These are phyloP conservation scores for Stylonectria norvegica DNA, from an alignment of 2,329 filamentous ascomycete genomes.

Conservation along the genomic window DNA sequence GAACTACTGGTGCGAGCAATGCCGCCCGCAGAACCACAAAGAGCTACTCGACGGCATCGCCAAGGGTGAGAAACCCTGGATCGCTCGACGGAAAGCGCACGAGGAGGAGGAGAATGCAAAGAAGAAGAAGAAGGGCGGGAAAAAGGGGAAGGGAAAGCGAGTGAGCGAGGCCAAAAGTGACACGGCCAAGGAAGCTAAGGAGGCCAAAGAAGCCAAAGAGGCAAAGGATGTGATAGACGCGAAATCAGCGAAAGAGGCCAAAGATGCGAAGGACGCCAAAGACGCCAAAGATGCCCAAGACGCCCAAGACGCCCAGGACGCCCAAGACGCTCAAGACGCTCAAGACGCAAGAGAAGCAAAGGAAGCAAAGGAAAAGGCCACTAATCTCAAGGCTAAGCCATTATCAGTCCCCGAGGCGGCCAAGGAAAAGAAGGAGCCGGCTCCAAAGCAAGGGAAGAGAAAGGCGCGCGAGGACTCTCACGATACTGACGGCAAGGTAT, in stretches of 20 bases:
- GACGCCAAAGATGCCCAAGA: no score
- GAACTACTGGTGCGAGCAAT: conserved; percentile 90
- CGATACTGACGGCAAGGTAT: conserved; percentile 50
- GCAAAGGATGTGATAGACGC: no score
- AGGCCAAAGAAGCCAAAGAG: no score
- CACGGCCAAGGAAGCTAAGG: conserved; percentile 40
- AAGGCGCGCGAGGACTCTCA: conserved; percentile 57
- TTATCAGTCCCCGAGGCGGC: conserved; percentile 41
- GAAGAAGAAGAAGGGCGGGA: conserved; percentile 56
- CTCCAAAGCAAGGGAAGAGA: conserved; percentile 49
- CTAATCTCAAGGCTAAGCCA: conserved; percentile 32
- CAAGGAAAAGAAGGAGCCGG: conserved; percentile 48
- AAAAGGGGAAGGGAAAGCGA: conserved; percentile 63
- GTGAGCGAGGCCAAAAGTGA: conserved; percentile 65
- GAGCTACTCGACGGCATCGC: conserved; percentile 74
- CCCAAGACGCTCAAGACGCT: no score
- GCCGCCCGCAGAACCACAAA: conserved; percentile 78
- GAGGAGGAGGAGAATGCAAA: conserved; percentile 59
- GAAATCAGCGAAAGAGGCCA: no score
- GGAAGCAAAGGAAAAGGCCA: conserved; percentile 53
- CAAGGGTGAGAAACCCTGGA: conserved; percentile 84
- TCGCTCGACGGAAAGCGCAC: conserved; percentile 60
- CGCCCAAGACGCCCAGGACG: no score
- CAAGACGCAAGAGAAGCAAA: no score
- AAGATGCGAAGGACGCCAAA: no score